Evolutionary conservation across 2,329 filamentous ascomycete species (phyloP), one percentile per base, ranked within the genome.

Genomic region (Venturia oleaginea): DNA sequence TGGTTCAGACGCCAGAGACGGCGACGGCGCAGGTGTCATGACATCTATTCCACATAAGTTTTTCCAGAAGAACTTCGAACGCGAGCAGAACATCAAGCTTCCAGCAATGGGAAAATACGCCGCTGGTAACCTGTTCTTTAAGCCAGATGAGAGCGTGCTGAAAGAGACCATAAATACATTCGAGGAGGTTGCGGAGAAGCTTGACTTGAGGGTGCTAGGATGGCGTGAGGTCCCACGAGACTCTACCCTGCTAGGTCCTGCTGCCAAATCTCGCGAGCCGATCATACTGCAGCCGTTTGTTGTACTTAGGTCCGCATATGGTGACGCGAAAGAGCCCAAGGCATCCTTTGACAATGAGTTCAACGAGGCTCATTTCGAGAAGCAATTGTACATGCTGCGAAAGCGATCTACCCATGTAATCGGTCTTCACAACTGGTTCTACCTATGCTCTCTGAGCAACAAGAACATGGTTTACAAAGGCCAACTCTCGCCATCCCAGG

Each of bases 391-490:
- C 77, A 84, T 97, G 67, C 85, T 99, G 70, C 89, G 93, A 74
- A 99, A 99, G 84, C 90, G 92, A 72, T 89, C 92, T 63, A 96
- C 92, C 59, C 92, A 97, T 80, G 89, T 91, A 72, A 94, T 97
- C 74, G 92, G 93, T 66, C 84, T 97, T 65, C 91, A 95, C 78
- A 97, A 97, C 78, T 97, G 93, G 93, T 97, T 97, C 83, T 97
- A 97, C 77, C 83, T 97, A 66, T 97, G 93, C 83, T 96, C 92
- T 61, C 80, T 97, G 69, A 94, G 88, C 77, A 97, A 96, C 86
- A 92, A 92, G 80, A 97, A 97, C 81, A 97, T 97, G 78, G 91
- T 97, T 66, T 97, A 97, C 84, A 97, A 97, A 84, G 93, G 93
- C 68, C 94, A 97, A 76, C 83, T 97, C 69, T 89, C 93, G 55